Percentiles rank a stretch among this genome's conserved stretches.
phyloP scores from a whole-genome alignment of 1,284 basidiomycete species.

The Cutaneotrichosporon cyanovorans region DNA sequence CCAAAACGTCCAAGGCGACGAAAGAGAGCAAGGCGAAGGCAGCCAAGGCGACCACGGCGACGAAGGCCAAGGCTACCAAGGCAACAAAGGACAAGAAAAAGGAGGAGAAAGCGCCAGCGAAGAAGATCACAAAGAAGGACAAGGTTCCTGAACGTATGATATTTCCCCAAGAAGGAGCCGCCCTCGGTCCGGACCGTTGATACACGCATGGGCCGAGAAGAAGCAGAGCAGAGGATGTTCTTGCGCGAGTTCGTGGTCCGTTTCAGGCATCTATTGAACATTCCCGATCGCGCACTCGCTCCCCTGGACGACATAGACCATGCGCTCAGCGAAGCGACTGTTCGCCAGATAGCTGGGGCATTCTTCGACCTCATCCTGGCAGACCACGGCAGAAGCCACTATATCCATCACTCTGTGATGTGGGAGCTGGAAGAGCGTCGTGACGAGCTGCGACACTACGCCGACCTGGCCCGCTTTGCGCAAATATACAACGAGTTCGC shows the following conservation, averaged over 20 bases:
- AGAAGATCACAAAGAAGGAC: conserved; percentile 6
- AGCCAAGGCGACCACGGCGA: conserved; percentile 8
- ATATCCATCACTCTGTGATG: not conserved
- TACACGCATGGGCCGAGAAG: conserved; percentile 23
- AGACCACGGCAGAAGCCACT: not conserved
- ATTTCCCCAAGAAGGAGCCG: conserved; percentile 15
- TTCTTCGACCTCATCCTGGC: conserved; percentile 31
- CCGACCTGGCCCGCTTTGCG: conserved; percentile 36
- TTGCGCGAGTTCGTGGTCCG: conserved; percentile 37
- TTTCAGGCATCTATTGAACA: conserved; percentile 24
- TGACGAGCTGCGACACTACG: conserved; percentile 35
- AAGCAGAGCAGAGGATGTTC: conserved; percentile 33
- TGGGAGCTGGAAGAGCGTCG: conserved; percentile 15
- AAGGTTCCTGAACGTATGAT: conserved; percentile 5
- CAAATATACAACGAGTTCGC: conserved; percentile 22
- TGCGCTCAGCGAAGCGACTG: conserved; percentile 33
- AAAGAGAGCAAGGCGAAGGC: conserved; percentile 11
- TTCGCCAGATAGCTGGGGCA: conserved; percentile 29
- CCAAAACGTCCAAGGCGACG: conserved; percentile 1
- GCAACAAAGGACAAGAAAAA: too few relatives aligned
- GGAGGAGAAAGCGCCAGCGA: conserved; percentile 4
- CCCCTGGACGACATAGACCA: conserved; percentile 41
- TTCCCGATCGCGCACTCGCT: conserved; percentile 32
- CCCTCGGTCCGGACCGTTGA: conserved; percentile 30
- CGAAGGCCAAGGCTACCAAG: conserved; percentile 10